phyloP scores from a whole-genome alignment of 208 protist species.

The Acanthamoeba healyi region DNA sequence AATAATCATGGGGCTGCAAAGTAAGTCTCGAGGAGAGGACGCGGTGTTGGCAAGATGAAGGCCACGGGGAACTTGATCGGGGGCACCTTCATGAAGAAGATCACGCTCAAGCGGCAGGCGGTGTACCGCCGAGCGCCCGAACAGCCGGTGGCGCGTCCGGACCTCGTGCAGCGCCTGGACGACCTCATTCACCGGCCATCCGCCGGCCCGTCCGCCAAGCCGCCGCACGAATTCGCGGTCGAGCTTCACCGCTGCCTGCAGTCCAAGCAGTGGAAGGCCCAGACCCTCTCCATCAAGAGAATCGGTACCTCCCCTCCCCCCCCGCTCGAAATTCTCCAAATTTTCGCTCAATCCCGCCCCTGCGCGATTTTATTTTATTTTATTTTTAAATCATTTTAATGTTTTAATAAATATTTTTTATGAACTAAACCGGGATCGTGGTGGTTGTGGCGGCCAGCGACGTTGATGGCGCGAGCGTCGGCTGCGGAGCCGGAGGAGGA shows the following conservation, averaged over 20 bases:
- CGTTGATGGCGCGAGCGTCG: neutral
- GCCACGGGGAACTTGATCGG: slow-evolving; percentile 30
- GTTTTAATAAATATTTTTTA: too few species aligned
- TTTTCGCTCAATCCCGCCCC: too few species aligned
- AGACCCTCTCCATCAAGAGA: slow-evolving; percentile 17
- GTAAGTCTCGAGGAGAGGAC: too few species aligned
- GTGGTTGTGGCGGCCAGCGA: neutral
- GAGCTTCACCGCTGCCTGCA: neutral
- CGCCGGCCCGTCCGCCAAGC: neutral
- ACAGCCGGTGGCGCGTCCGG: neutral
- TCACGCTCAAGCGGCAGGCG: slow-evolving; percentile 39
- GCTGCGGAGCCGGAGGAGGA: neutral
- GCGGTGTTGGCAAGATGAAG: neutral
- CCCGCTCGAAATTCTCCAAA: neutral
- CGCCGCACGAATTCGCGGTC: slow-evolving; percentile 1
- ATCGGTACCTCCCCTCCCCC: neutral
- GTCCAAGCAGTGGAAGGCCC: slow-evolving; percentile 19
- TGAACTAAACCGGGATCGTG: too few species aligned
- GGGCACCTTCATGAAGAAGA: slow-evolving; percentile 69
- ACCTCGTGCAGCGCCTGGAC: neutral
- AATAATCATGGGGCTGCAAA: too few species aligned
- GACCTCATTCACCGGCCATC: neutral
- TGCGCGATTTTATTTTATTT: neutral
- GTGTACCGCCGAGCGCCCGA: slow-evolving; percentile 6
- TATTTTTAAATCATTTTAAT: neutral